Evolutionary conservation across 192 early-diverging fungal species (phyloP), one percentile per base, ranked within the genome.

Genomic region (Phycomyces blakesleeanus): DNA sequence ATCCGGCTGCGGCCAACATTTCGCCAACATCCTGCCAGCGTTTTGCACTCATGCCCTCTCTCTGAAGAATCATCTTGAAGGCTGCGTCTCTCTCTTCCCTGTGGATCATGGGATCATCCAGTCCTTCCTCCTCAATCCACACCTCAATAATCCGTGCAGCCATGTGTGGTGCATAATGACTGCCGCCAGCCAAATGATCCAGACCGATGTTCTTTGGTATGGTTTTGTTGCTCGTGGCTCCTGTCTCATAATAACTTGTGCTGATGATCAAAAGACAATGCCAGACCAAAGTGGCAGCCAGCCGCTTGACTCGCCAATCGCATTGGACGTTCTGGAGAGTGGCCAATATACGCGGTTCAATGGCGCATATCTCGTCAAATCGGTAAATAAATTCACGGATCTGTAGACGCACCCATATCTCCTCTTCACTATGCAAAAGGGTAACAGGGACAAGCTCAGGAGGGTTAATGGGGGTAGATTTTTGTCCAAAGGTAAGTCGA

Each of bases 241-340:
- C 34, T n/a, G 27, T 8, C 41, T 44, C 22, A n/a, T 44, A 27
- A 40, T 25, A 18, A 0, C 10, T 22, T 39, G 26, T n/a, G 51
- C 44, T 58, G 6, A 58, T 12, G 18, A 41, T 27, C 6, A 38
- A 37, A 10, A 69, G 37, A 3, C 26, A 41, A 3, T 57, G 24
- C 59, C 55, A 69, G 0, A 63, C 67, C 18, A 69, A 16, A 39
- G 41, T 15, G 3, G 42, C 54, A 6, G 59, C 37, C 18, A 69
- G 18, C n/a, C 54, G 38, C 16, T 57, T 55, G 2, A 62, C 20
- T 16, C 67, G 25, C 67, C 67, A 69, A 38, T 69, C 67, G n/a
- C 67, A 39, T 39, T 69, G 60, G 8, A 69, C 67, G n/a, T 69
- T 69, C 34, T 69, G 67, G 34, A 69, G 21, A 51, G 49, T 61